Percentiles rank a stretch among this genome's conserved stretches.
Conservation (phyloP, 2,329 filamentous ascomycete species). For the Chrysosporium queenslandicum region DNA sequence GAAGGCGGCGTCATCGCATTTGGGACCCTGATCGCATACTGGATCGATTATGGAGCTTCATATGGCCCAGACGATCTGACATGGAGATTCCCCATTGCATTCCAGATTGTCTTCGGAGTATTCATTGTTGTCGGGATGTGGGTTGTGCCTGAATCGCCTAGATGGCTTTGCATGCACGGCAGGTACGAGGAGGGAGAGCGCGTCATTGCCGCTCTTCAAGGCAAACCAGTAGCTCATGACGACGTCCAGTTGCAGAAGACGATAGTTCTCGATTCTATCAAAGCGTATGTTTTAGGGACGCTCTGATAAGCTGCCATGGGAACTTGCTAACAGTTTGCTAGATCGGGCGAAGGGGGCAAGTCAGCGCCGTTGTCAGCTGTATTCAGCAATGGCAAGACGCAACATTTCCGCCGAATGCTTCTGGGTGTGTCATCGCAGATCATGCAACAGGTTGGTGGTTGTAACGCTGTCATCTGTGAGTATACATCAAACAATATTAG, state of each 20-base stretch:
- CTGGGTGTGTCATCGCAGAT: slow-evolving; percentile 34
- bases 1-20: slow-evolving; percentile 40
- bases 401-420: slow-evolving; percentile 34
- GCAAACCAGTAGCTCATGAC: slow-evolving; percentile 41
- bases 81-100: slow-evolving; percentile 43
- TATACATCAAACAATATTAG: no score
- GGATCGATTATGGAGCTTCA: slow-evolving; percentile 34
- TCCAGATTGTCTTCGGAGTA: slow-evolving; percentile 40
- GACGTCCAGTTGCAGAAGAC: slow-evolving; percentile 47
- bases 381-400: slow-evolving; percentile 31
- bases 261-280: slow-evolving; percentile 39
- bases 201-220: slow-evolving; percentile 40
- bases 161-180: slow-evolving; percentile 24
- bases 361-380: slow-evolving; percentile 45
- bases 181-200: slow-evolving; percentile 36
- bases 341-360: slow-evolving; percentile 27
- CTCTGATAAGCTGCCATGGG: background rate
- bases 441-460: slow-evolving; percentile 43
- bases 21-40: slow-evolving; percentile 39
- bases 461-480: slow-evolving; percentile 32
- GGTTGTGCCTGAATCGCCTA: slow-evolving; percentile 29
- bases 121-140: slow-evolving; percentile 32
- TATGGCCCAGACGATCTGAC: slow-evolving; percentile 20
- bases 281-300: background rate
- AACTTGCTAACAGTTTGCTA: slow-evolving; percentile 42